Conservation (phyloP, 2,329 filamentous ascomycete genomes). For the Purpureocillium takamizusanense region DNA sequence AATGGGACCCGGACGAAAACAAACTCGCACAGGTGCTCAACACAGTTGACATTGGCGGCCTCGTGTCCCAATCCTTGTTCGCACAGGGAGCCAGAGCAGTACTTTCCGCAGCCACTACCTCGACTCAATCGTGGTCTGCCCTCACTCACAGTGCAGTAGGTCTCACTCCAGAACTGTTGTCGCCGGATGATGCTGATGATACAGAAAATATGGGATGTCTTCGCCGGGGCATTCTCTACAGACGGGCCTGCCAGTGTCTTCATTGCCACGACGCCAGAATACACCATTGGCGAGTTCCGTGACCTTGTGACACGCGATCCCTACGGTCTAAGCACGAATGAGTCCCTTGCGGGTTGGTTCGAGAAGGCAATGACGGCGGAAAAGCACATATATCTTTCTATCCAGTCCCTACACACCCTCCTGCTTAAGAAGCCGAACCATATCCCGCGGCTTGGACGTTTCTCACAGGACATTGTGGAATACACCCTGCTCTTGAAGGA, state of each 20-base stretch:
- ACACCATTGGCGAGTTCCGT: slow-evolving; percentile 12
- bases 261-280: slow-evolving; percentile 15
- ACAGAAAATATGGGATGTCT: slow-evolving; percentile 19
- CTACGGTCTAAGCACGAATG: neutral
- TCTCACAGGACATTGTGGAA: slow-evolving; percentile 3
- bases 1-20: neutral
- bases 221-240: slow-evolving; percentile 7
- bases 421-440: neutral
- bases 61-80: slow-evolving; percentile 9
- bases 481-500: slow-evolving; percentile 2
- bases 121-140: slow-evolving; percentile 12
- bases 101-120: slow-evolving; percentile 12
- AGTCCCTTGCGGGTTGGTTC: slow-evolving; percentile 5
- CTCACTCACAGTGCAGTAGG: slow-evolving; percentile 15
- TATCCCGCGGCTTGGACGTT: neutral
- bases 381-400: slow-evolving; percentile 7
- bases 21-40: slow-evolving; percentile 2
- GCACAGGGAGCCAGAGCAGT: slow-evolving; percentile 13
- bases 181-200: neutral
- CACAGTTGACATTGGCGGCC: slow-evolving; percentile 9
- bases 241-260: slow-evolving; percentile 14
- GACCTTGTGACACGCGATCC: slow-evolving; percentile 4
- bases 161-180: neutral
- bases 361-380: slow-evolving; percentile 7
- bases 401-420: slow-evolving; percentile 4